Evolutionary conservation across 108 stramenopile species (phyloP), one percentile per base, ranked within the genome.

Genomic region (Fragilariopsis cylindrus): DNA sequence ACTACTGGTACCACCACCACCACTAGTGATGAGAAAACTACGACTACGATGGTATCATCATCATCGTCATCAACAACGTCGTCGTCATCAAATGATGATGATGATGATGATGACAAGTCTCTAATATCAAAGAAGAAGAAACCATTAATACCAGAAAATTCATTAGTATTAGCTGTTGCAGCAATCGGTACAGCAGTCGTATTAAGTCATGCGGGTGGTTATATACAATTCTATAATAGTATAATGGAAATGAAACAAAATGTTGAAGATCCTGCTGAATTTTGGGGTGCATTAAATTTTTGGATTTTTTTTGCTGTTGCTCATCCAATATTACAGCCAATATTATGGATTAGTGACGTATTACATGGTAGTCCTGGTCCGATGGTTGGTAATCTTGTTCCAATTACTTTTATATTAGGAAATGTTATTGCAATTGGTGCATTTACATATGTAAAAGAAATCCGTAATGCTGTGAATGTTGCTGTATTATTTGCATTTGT

Each of bases 271-370:
- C 92, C 90, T 1, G 76, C 71, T 44, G 96, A 94, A 48, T 90
- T 91, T 69, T 85, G 81, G 82, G 84, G 88, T 47, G 90, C 96
- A 39, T 73, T 94, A 49, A 91, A 92, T 76, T 96, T 96, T 72
- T 96, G 96, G 96, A 79, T 96, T n/a, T 96, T 96, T 77, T 96
- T 96, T 76, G 96, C 96, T 3, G 92, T 92, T 18, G 92, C 83
- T 4, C 95, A 96, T 76, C 92, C 95, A 5, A 81, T 96, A 40
- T 71, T 96, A 13, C 95, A 93, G 76, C 95, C 95, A 9, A 90
- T 96, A 58, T 70, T 96, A 6, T 92, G 90, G 88, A 90, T 96
- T 45, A 90, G 88, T 72, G 95, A 96, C 63, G 91, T 96, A 4
- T 84, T 96, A 49, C 95, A 96, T 73, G 92, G 89, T 15, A 91